Base-by-base conservation (phyloP, 805 yeast genomes). In the Monosporozyma aerobia region DNA sequence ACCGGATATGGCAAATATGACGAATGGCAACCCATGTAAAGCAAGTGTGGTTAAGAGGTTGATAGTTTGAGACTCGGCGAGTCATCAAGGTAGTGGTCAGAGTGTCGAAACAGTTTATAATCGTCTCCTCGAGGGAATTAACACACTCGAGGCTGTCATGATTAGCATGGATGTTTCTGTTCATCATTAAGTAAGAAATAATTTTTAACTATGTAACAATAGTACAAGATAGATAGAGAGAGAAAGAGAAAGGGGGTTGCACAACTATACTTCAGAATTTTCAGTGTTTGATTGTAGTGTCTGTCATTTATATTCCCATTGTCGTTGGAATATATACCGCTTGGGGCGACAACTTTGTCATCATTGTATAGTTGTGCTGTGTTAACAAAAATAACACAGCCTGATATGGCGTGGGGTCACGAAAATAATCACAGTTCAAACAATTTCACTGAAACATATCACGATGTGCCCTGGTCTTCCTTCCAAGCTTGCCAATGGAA, bases 301-400 rank as follows among this genome's bases (percentile, higher is more conserved):
- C 45, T 41, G 45, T 41, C 45, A 41, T 41, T 41, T 41, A 25
- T 41, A 41, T 41, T 41, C 45, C 45, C 45, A 41, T 41, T 41
- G 45, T 41, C 45, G 45, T 41, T 41, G 45, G 45, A 41, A 41
- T 41, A 51, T 32, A 55, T 61, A 57, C 71, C 72, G 72, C 63
- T 64, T 69, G 72, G 72, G 72, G 72, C 72, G 72, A 69, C 72
- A 69, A 64, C 72, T 22, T 53, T 53, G 69, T 68, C 72, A 67
- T 65, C 73, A 63, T 55, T 50, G 46, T 44, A 53, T 47, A 32
- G 39, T 29, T n/a, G n/a, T 43, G 16, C 11, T 43, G 6, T 25
- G 8, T 14, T 23, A 23, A 3, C 16, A 13, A 23, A 43, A 10
- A 2, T 7, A 25, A 25, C 6, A 14, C 22, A 41, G 29, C 6